Evolutionary conservation across 352 stramenopile species (phyloP).

Genomic region (Globisporangium irregulare): DNA sequence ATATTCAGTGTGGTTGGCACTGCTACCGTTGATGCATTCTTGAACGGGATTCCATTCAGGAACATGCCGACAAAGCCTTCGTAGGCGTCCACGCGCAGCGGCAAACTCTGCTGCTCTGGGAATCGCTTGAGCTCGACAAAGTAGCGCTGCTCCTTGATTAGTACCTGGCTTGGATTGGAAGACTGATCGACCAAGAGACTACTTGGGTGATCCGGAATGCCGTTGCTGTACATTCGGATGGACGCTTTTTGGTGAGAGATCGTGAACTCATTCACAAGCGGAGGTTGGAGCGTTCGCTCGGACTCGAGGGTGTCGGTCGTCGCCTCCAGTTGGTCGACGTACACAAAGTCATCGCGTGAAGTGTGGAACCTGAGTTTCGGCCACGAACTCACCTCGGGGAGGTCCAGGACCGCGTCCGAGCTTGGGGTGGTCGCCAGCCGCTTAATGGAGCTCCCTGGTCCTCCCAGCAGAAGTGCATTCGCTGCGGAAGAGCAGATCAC

Average conservation of each 20-base stretch:
- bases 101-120: constrained; percentile 28
- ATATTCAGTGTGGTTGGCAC: constrained; percentile 18
- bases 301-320: constrained; percentile 22
- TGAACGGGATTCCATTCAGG: constrained; percentile 62
- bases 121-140: constrained; percentile 65
- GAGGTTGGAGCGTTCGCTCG: background rate
- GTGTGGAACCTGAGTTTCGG: constrained; percentile 48
- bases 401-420: constrained; percentile 51
- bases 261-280: constrained; percentile 38
- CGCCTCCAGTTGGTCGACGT: constrained; percentile 51
- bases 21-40: constrained; percentile 8
- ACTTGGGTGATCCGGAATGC: constrained; percentile 44
- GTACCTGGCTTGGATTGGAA: background rate
- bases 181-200: background rate
- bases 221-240: constrained; percentile 63
- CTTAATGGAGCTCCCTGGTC: constrained; percentile 37
- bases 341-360: constrained; percentile 28
- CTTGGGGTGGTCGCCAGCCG: constrained; percentile 35
- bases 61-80: constrained; percentile 47
- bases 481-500: constrained; percentile 37
- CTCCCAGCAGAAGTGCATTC: constrained; percentile 49
- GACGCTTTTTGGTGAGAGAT: constrained; percentile 37
- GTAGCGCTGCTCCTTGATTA: constrained; percentile 36
- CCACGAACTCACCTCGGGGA: constrained; percentile 65
- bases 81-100: constrained; percentile 21